Percentiles rank a stretch among this genome's conserved stretches.
phyloP scores from a whole-genome alignment of 495 filamentous ascomycete genomes.

The Sordaria brevicollis region DNA sequence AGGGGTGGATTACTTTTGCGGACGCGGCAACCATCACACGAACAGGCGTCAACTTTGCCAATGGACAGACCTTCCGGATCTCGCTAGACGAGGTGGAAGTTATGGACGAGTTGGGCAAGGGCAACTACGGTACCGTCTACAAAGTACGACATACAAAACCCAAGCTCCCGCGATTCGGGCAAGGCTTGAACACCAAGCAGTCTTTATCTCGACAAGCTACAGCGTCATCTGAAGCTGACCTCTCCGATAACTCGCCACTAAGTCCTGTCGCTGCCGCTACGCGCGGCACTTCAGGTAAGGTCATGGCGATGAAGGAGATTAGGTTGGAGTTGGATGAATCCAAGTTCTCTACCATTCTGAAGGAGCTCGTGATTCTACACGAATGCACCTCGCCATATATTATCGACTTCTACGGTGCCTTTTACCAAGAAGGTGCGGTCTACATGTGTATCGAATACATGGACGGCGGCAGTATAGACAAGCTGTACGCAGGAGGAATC shows the following conservation, averaged over 20 bases:
- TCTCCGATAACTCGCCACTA: slow-evolving; percentile 7
- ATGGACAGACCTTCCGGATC: slow-evolving; percentile 82
- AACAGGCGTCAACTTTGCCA: slow-evolving; percentile 83
- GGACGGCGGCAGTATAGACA: slow-evolving; percentile 98
- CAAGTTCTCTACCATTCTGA: slow-evolving; percentile 95
- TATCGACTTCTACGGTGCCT: slow-evolving; percentile 97
- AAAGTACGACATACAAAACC: slow-evolving; percentile 84
- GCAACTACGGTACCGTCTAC: slow-evolving; percentile 97
- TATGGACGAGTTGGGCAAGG: slow-evolving; percentile 91
- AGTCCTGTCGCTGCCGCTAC: slow-evolving; percentile 9
- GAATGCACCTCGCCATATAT: slow-evolving; percentile 92
- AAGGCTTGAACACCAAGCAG: slow-evolving; percentile 58
- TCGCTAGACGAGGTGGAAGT: slow-evolving; percentile 94
- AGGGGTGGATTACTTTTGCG: slow-evolving; percentile 84
- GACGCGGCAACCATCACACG: slow-evolving; percentile 84
- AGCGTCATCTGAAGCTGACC: slow-evolving; percentile 19
- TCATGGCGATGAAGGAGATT: slow-evolving; percentile 99
- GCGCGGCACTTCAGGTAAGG: slow-evolving; percentile 46
- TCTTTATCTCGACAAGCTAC: slow-evolving; percentile 24
- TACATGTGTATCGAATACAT: slow-evolving; percentile 99
- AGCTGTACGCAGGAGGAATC: slow-evolving; percentile 87
- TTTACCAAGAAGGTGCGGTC: slow-evolving; percentile 97
- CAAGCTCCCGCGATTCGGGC: slow-evolving; percentile 64
- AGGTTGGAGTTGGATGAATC: slow-evolving; percentile 92
- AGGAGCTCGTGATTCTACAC: slow-evolving; percentile 94